Evolutionary conservation across 2,329 filamentous ascomycete genomes (phyloP).

Genomic region (Trichoderma cornu-damae): DNA sequence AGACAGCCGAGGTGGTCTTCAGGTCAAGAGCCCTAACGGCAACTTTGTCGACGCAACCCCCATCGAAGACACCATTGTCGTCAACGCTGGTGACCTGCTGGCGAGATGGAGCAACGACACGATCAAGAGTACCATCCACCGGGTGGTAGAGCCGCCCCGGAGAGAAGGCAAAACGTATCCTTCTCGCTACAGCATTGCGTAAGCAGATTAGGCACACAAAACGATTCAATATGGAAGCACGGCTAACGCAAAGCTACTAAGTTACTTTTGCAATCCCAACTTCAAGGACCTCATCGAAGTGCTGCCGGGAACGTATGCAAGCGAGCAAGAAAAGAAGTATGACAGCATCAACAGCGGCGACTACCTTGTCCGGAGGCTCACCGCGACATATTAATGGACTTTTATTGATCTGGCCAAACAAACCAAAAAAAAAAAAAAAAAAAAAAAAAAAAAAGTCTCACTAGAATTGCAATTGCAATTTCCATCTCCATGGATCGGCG

Average conservation of each 20-base stretch:
- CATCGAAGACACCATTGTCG: conserved; percentile 73
- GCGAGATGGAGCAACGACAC: conserved; percentile 86
- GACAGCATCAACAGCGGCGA: conserved; percentile 70
- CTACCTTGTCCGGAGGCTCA: conserved; percentile 72
- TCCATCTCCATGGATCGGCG: background rate
- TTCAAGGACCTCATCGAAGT: conserved; percentile 70
- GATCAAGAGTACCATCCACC: conserved; percentile 85
- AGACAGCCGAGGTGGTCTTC: conserved; percentile 51
- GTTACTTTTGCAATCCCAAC: conserved; percentile 87
- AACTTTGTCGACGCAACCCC: conserved; percentile 79
- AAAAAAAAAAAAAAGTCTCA: too few species aligned
- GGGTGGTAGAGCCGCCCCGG: conserved; percentile 78
- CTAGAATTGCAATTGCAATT: too few species aligned
- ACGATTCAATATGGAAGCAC: too few species aligned
- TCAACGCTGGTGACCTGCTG: conserved; percentile 84
- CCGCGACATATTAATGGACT: conserved; percentile 56
- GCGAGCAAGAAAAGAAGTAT: conserved; percentile 70
- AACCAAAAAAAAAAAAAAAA: too few species aligned
- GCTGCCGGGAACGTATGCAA: conserved; percentile 68
- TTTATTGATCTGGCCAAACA: background rate
- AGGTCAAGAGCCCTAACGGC: conserved; percentile 64
- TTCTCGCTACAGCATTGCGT: conserved; percentile 80
- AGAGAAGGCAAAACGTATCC: conserved; percentile 58
- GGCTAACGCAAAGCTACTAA: conserved; percentile 26
- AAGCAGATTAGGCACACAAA: conserved; percentile 29